Evolutionary conservation across 1,139 yeast species (phyloP).

Genomic region (Kluyveromyces sp.): DNA sequence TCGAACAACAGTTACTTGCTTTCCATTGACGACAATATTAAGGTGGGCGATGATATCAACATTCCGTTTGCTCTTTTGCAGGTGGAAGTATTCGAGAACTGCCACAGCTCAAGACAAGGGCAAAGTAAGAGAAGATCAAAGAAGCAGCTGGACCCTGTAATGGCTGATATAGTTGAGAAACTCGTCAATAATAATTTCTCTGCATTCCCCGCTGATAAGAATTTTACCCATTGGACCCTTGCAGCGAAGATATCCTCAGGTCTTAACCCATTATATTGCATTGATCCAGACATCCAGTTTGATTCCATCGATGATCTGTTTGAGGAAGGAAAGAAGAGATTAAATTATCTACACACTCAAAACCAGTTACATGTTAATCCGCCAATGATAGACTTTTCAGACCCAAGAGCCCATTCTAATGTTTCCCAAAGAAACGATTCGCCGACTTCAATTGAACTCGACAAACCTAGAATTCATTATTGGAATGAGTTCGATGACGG

Average conservation of each 20-base stretch:
- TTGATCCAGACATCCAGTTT: neutral
- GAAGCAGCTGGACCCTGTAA: conserved; percentile 15
- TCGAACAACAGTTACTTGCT: conserved; percentile 15
- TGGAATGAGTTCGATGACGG: conserved; percentile 74
- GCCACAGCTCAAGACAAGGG: neutral
- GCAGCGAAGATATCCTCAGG: conserved; percentile 32
- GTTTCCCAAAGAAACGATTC: neutral
- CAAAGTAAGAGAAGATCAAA: neutral
- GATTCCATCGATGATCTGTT: conserved; percentile 3
- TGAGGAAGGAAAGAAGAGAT: neutral
- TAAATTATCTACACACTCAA: neutral
- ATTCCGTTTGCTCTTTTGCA: conserved; percentile 38
- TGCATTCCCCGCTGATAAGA: conserved; percentile 32
- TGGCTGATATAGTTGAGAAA: conserved; percentile 34
- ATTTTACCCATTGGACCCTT: conserved; percentile 25
- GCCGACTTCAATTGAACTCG: conserved; percentile 1
- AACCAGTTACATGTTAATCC: conserved; percentile 1
- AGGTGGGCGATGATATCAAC: conserved; percentile 9
- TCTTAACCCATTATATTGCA: neutral
- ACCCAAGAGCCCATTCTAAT: neutral
- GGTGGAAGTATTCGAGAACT: conserved; percentile 30
- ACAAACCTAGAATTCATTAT: conserved; percentile 39
- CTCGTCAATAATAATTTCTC: conserved; percentile 35
- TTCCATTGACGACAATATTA: conserved; percentile 24
- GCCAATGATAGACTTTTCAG: neutral